phyloP scores from a whole-genome alignment of 2,329 filamentous ascomycete species.

The Capronia americana region DNA sequence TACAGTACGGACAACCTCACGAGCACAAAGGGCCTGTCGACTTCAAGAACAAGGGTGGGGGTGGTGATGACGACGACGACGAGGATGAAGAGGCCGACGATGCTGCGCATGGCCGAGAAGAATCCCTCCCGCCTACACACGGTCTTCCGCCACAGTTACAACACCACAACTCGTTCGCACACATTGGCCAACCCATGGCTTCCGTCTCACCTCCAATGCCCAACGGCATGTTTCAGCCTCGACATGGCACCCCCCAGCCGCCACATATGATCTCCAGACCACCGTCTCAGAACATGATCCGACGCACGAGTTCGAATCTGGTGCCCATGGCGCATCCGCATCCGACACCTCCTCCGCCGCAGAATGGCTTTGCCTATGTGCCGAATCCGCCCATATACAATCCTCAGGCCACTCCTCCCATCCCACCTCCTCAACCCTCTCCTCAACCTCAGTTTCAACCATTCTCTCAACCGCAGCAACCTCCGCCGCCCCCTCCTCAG shows the following conservation, averaged over 20 bases:
- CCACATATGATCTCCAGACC: conserved; percentile 73
- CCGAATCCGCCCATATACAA: conserved; percentile 87
- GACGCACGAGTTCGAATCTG: conserved; percentile 76
- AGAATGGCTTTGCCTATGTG: conserved; percentile 81
- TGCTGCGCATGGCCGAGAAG: conserved; percentile 71
- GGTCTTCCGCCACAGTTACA: conserved; percentile 68
- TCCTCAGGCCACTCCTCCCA: conserved; percentile 58
- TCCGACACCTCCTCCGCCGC: conserved; percentile 65
- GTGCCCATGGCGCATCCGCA: conserved; percentile 68
- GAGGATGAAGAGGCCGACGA: conserved; percentile 70
- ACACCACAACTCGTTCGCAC: conserved; percentile 72
- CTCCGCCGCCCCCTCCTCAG: conserved; percentile 51
- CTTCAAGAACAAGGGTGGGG: conserved; percentile 77
- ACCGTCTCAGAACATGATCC: conserved; percentile 78
- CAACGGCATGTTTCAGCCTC: conserved; percentile 74
- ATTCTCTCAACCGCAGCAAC: conserved; percentile 50
- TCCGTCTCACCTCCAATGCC: conserved; percentile 87
- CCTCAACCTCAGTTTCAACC: conserved; percentile 46
- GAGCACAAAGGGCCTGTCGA: conserved; percentile 96
- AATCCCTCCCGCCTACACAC: conserved; percentile 59
- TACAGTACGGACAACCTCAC: conserved; percentile 85
- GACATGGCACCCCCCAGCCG: conserved; percentile 83
- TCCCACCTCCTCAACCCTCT: conserved; percentile 45
- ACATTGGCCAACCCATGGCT: conserved; percentile 80
- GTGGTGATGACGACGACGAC: conserved; percentile 75